Evolutionary conservation across 1,139 yeast genomes (phyloP).

Genomic region (Kluyveromyces marxianus): DNA sequence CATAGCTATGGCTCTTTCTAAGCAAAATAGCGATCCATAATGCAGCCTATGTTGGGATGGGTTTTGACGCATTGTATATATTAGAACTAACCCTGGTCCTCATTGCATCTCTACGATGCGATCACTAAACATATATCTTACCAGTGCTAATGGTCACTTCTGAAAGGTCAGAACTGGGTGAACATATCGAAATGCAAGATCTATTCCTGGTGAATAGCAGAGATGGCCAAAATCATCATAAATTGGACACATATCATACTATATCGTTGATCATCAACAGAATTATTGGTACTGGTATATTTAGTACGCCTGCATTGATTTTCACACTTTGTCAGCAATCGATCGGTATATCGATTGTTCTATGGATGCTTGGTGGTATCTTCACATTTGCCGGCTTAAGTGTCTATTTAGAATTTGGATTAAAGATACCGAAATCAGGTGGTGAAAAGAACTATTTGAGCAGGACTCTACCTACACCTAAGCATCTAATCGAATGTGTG

Average conservation of each 20-base stretch:
- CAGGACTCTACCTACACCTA: constrained; percentile 53
- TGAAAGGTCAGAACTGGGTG: too few relatives aligned
- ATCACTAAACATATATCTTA: too few relatives aligned
- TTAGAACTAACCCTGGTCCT: too few relatives aligned
- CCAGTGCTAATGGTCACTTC: too few relatives aligned
- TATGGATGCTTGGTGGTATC: constrained; percentile 56
- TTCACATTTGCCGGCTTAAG: constrained; percentile 60
- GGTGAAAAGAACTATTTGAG: constrained; percentile 68
- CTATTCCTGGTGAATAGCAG: not conserved
- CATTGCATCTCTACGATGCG: too few relatives aligned
- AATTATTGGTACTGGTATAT: constrained; percentile 69
- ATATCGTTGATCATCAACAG: constrained; percentile 56
- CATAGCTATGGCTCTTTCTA: too few relatives aligned
- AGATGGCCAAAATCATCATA: not conserved
- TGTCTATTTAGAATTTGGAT: constrained; percentile 61
- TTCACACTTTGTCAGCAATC: constrained; percentile 63
- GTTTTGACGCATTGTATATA: too few relatives aligned
- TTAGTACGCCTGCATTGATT: constrained; percentile 62
- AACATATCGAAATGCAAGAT: not conserved
- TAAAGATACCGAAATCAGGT: constrained; percentile 64
- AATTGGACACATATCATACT: constrained; percentile 42
- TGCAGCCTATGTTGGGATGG: too few relatives aligned
- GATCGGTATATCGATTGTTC: constrained; percentile 46
- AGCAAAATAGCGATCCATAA: too few relatives aligned
- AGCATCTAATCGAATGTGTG: constrained; percentile 50